Evolutionary conservation across 192 early-diverging fungal species (phyloP), one percentile per base, ranked within the genome.

Genomic region (Umbelopsis sp.): DNA sequence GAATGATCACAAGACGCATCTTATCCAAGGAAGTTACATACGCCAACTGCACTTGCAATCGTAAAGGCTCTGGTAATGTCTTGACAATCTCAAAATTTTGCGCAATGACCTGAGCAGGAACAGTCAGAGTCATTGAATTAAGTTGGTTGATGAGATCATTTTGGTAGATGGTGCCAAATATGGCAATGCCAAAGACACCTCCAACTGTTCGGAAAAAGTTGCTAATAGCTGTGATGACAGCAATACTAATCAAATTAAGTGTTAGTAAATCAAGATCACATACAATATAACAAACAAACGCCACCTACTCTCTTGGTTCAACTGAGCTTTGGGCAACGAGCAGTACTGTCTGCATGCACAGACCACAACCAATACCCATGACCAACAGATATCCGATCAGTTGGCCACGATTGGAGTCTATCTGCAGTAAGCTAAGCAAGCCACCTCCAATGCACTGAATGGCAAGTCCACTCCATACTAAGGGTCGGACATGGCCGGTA

Each of bases 321-420:
- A 68, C 74, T 8, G 74, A 46, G 6, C 74, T 71, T 64, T 80
- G 78, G 12, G 70, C 44, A 11, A 48, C 74, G 47, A 80, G 76
- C 13, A 76, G 71, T 9, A 88, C 76, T 1, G 87, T 86, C 74
- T 93, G 93, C 64, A 94, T 81, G 65, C 87, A 71, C 45, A 37
- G 71, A 76, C 12, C 71, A 52, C 51, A 80, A 71, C 13, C 76
- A 44, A 20, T 23, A 66, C n/a, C 78, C 74, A 25, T 73, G 35
- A 49, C 74, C 78, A 64, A 51, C 66, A 94, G 67, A 66, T 82
- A 91, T 8, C 88, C 83, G 70, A 90, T 85, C 35, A 83, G 76
- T 76, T 84, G 68, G 18, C 81, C 89, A 1, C 68, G 71, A 23
- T 51, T 79, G 9, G 85, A 75, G 16, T 78, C 71, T n/a, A 75